phyloP scores from a whole-genome alignment of 176 grass and related monocot genomes.

The Pharus latifolius region DNA sequence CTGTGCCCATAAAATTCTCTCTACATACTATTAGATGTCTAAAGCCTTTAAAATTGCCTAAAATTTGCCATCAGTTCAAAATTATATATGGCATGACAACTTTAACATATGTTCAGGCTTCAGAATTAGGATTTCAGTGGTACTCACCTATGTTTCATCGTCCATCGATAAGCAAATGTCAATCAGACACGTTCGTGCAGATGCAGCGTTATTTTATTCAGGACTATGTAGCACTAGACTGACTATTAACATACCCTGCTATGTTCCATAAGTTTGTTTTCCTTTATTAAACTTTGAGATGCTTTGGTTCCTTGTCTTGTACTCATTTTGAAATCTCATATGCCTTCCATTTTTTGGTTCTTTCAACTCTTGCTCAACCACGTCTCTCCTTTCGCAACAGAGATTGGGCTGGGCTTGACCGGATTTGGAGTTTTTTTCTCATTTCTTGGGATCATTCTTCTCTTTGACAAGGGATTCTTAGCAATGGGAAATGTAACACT shows the following conservation, averaged over 20 bases:
- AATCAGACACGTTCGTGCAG: background rate
- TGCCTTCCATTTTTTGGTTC: background rate
- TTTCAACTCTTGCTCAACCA: background rate
- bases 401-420: constrained; percentile 75
- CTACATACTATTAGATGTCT: background rate
- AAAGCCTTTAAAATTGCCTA: background rate
- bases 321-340: background rate
- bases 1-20: too few species aligned
- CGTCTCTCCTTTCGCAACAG: constrained; percentile 16
- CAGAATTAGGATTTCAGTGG: background rate
- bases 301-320: background rate
- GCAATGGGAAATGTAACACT: constrained; percentile 79
- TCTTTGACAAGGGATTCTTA: constrained; percentile 88
- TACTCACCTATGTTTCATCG: background rate
- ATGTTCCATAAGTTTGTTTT: background rate
- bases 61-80: background rate
- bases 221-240: background rate
- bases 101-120: background rate
- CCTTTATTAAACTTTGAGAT: background rate
- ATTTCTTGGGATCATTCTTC: constrained; percentile 71
- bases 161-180: background rate
- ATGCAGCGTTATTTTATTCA: background rate
- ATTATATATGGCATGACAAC: background rate
- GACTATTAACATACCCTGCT: background rate
- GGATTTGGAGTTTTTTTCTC: constrained; percentile 84